Evolutionary conservation across 495 filamentous ascomycete genomes (phyloP), one percentile per base, ranked within the genome.

Genomic region (Xylaria castorea): DNA sequence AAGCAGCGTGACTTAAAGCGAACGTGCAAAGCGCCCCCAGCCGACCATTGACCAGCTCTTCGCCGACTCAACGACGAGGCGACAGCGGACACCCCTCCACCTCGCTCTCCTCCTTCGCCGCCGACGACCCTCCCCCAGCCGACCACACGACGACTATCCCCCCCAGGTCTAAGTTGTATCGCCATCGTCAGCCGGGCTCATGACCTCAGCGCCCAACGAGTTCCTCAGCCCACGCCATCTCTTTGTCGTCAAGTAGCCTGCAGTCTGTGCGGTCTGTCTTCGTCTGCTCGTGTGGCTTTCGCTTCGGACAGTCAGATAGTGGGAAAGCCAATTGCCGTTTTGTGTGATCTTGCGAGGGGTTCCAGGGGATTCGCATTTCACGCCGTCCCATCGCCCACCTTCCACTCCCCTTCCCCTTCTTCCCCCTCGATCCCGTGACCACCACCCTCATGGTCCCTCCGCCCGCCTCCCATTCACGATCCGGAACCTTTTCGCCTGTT

Each of bases 401-500:
- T 68, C 57, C 27, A 48, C 30, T 72, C 46, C 66, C 58, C n/a
- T 14, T 61, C 58, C 58, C 63, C 66, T 73, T 68, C 62, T 71
- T 51, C 74, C 73, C 72, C 73, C 57, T 66, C 64, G 51, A 73
- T 62, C 71, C 53, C 68, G 66, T 78, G 78, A 78, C 74, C 73
- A 75, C 74, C 76, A 79, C 78, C 78, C 76, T 76, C 78, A 79
- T 79, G 78, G 78, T 79, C 78, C 78, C 78, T 75, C 78, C 78
- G 77, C 78, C 76, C 73, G 55, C 76, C 66, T 76, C 78, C 75
- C 76, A 79, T 67, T 78, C 78, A 73, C 74, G 83, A 84, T 74
- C 84, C 80, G 87, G 84, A 80, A 85, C 85, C 74, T 87, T 87
- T 76, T 86, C 87, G 76, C 86, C 87, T 82, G 85, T 81, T 80